Evolutionary conservation across 768 basidiomycete species (phyloP), one percentile per base, ranked within the genome.

Genomic region (Termitomyces sp.): DNA sequence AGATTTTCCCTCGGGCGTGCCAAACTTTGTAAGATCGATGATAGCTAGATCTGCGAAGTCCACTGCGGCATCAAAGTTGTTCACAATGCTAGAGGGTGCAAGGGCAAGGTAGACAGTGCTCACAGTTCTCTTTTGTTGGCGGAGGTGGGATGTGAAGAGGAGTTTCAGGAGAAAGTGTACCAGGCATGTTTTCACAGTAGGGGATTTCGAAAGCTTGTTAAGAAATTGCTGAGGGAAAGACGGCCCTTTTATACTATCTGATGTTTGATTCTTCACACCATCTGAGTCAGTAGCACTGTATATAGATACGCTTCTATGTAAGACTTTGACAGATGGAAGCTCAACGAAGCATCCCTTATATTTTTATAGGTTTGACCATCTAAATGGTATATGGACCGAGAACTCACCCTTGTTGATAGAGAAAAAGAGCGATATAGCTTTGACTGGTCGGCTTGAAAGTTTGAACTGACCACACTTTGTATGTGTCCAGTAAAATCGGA

Each of bases 91-190:
- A n/a, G n/a, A n/a, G n/a, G n/a, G n/a, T n/a, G n/a, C n/a, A n/a
- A n/a, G n/a, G n/a, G 32, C 6, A 32, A 32, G 3, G 32, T 7
- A 32, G 6, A 32, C 7, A 32, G 5, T 7, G 32, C 32, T 46
- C 50, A 61, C 61, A 46, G 32, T 63, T 47, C 47, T 62, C 64
- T 16, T 59, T 62, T 6, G 66, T 67, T 14, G 57, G 57, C 14
- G 63, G 59, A 28, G 65, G 63, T 35, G 63, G 63, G 12, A 68
- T 65, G 41, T 79, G 77, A 46, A 65, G 79, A n/a, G 77, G 74
- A 2, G 62, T 64, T 20, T 68, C 58, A 23, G 23, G 23, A 23
- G 5, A 32, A 32, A 32, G 32, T 32, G 32, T 32, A 32, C 32
- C 32, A 32, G 32, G 32, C 32, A 32, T 32, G 3, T 5, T 32